Evolutionary conservation across 2,329 filamentous ascomycete genomes (phyloP), one percentile per base, ranked within the genome.

Genomic region (Colletotrichum spaethianum): DNA sequence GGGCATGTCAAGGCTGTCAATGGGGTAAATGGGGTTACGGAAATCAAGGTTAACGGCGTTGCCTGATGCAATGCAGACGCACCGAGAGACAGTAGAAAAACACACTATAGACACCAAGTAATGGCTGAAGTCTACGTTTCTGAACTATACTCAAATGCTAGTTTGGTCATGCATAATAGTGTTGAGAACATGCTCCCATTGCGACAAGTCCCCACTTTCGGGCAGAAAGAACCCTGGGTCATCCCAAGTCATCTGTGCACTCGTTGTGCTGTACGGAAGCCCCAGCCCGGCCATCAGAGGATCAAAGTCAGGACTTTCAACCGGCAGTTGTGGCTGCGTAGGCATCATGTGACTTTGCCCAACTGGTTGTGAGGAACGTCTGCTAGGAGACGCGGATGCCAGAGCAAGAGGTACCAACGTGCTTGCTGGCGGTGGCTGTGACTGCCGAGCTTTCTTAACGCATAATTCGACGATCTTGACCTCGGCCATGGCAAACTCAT

Each of bases 401-500:
- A 68, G 31, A 36, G 65, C 52, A 1, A 72, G 16, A 0, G 69
- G 69, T 2, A 68, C 46, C 31, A 63, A 28, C 0, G 60, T 31
- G 1, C 44, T 60, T 1, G 59, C 26, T 18, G 65, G 50, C 0
- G 63, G 63, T 0, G 63, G 68, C 12, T 69, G 65, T 8, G 71
- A 70, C 20, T 75, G 74, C 14, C 69, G 67, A 3, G 74, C 72
- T 23, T 70, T 77, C 4, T 75, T 70, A 59, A 84, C 82, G 73
- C 82, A 84, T 11, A 85, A 75, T 75, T 85, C 83, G 42, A 83
- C 79, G 0, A 84, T 81, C 67, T 83, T 83, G 18, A 85, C 80
- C 74, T 84, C 83, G 0, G 82, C 82, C 1, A 83, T 75, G 6
- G 78, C 81, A 68, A 84, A 83, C 69, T 83, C 81, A 66, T 83